phyloP scores from a whole-genome alignment of 371 early-diverging fungal species.

The Chytridium lagenaria region DNA sequence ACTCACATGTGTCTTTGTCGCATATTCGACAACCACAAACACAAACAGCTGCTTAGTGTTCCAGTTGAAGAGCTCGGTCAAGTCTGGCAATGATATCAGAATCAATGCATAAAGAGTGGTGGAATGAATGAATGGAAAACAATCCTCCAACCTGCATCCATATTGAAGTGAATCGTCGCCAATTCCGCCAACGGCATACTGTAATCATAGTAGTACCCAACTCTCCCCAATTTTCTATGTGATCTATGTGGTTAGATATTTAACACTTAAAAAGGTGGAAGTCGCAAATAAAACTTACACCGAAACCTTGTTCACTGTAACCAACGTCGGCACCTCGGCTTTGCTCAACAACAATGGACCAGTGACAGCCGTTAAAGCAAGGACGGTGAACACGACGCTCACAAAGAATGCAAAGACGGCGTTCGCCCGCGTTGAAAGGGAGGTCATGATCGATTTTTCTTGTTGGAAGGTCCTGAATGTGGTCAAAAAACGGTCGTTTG shows the following conservation, averaged over 20 bases:
- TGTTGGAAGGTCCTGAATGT: too few species aligned
- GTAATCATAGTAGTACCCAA: slow-evolving; percentile 44
- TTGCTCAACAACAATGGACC: slow-evolving; percentile 55
- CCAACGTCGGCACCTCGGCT: slow-evolving; percentile 20
- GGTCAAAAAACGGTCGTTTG: background rate
- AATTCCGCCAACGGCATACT: slow-evolving; percentile 39
- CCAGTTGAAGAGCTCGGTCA: slow-evolving; percentile 89
- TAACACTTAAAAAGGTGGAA: too few species aligned
- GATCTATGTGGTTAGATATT: too few species aligned
- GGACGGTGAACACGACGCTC: slow-evolving; percentile 66
- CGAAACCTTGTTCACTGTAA: slow-evolving; percentile 58
- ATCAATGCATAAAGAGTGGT: too few species aligned
- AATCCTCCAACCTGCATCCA: slow-evolving; percentile 85
- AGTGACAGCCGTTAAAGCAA: slow-evolving; percentile 62
- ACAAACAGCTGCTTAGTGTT: slow-evolving; percentile 96
- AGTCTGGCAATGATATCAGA: too few species aligned
- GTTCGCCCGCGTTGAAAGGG: slow-evolving; percentile 59
- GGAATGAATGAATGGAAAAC: too few species aligned
- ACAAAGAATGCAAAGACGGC: slow-evolving; percentile 73
- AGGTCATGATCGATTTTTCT: slow-evolving; percentile 1
- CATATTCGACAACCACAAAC: slow-evolving; percentile 84
- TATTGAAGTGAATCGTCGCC: slow-evolving; percentile 60
- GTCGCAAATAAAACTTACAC: slow-evolving; percentile 61
- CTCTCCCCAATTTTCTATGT: slow-evolving; percentile 39
- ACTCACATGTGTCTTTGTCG: slow-evolving; percentile 58